Conservation (phyloP, 2,329 filamentous ascomycete genomes). For the Xylaria sp. region DNA sequence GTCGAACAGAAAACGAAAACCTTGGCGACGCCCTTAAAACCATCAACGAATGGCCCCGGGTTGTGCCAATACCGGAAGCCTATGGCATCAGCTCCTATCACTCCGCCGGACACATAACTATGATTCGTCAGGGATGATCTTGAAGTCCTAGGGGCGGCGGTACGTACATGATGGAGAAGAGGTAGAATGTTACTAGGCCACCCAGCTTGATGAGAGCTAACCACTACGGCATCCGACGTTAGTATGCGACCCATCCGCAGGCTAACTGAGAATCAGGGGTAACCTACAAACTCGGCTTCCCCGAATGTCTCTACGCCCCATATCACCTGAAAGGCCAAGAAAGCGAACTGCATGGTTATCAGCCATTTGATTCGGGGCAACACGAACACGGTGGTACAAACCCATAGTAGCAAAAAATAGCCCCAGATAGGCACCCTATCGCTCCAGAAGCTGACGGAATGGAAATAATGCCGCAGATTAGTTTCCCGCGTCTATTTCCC, state of each 20-base stretch:
- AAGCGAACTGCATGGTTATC: conserved; percentile 46
- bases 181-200: conserved; percentile 70
- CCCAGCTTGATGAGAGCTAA: conserved; percentile 72
- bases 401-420: conserved; percentile 75
- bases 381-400: conserved; percentile 33
- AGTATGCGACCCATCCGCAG: background rate
- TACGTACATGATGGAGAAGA: conserved; percentile 67
- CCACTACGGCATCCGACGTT: conserved; percentile 46
- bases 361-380: conserved; percentile 1
- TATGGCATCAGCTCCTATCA: conserved; percentile 61
- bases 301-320: conserved; percentile 75
- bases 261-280: background rate
- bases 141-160: background rate
- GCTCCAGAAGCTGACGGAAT: conserved; percentile 35
- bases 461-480: background rate
- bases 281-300: conserved; percentile 67
- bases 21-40: conserved; percentile 66
- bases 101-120: conserved; percentile 67
- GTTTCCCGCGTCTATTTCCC: background rate
- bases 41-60: conserved; percentile 71
- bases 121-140: conserved; percentile 9
- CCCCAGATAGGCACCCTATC: conserved; percentile 64
- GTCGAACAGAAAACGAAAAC: conserved; percentile 72
- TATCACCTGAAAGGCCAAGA: conserved; percentile 65
- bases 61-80: conserved; percentile 74